These are phyloP conservation scores for Rhododendron mucronatum DNA, from an alignment of 148 eudicot species.

Conservation along the genomic window DNA sequence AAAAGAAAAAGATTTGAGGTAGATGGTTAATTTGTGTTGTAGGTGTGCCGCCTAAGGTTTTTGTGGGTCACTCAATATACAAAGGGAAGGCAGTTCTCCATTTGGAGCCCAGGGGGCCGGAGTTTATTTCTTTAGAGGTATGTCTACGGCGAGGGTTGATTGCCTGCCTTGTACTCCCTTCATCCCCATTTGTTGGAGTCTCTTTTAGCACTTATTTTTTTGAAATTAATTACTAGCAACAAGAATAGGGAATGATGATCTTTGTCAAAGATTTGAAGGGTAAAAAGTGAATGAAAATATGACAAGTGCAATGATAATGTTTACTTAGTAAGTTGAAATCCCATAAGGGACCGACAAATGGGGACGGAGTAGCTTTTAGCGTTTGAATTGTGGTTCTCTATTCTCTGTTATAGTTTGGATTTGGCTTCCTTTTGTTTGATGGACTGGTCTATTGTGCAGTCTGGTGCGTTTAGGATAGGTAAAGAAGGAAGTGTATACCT, in stretches of 20 bases:
- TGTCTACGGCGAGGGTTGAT: slow-evolving; percentile 13
- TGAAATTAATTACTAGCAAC: neutral
- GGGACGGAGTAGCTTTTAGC: neutral
- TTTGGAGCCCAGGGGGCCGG: slow-evolving; percentile 77
- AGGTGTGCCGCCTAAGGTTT: slow-evolving; percentile 53
- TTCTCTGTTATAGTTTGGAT: slow-evolving; percentile 5
- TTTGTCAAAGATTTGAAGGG: neutral
- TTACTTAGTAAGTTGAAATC: neutral
- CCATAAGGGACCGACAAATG: neutral
- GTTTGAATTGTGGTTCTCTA: neutral
- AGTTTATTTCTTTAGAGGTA: slow-evolving; percentile 77
- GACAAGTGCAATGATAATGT: neutral
- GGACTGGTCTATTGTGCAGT: slow-evolving; percentile 35
- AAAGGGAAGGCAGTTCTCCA: slow-evolving; percentile 94
- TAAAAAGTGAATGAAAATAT: neutral
- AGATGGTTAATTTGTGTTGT: neutral
- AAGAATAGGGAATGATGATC: neutral
- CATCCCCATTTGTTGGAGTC: neutral
- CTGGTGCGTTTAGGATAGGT: slow-evolving; percentile 81
- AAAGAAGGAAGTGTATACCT: slow-evolving; percentile 75
- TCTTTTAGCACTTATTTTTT: neutral
- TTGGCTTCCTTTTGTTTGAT: slow-evolving; percentile 5
- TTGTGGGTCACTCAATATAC: slow-evolving; percentile 79
- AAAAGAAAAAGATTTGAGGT: neutral
- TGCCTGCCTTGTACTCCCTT: neutral